These are phyloP conservation scores for Phoma herbarum DNA, from an alignment of 2,329 filamentous ascomycete genomes.

Conservation along the genomic window DNA sequence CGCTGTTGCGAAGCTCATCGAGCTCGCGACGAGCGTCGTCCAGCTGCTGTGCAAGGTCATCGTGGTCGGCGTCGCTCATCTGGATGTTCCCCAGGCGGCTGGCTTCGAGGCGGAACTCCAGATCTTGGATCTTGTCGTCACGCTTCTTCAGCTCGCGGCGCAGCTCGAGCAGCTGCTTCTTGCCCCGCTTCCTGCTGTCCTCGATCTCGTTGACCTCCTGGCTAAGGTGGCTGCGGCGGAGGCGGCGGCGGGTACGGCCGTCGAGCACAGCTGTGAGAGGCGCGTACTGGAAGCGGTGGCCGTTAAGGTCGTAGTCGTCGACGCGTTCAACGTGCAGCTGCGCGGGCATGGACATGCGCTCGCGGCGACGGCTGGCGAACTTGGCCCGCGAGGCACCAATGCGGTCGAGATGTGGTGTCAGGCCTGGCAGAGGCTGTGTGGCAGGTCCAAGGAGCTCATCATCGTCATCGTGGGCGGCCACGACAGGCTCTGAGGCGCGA, in stretches of 20 bases:
- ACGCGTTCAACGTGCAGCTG: slow-evolving; percentile 39
- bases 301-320: slow-evolving; percentile 34
- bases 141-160: slow-evolving; percentile 49
- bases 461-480: slow-evolving; percentile 30
- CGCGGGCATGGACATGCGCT: slow-evolving; percentile 50
- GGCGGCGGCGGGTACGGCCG: slow-evolving; percentile 48
- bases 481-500: slow-evolving; percentile 49
- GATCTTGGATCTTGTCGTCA: slow-evolving; percentile 48
- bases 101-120: slow-evolving; percentile 50
- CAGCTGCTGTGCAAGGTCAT: slow-evolving; percentile 46
- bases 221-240: slow-evolving; percentile 53
- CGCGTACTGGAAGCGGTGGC: slow-evolving; percentile 44
- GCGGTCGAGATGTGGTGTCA: slow-evolving; percentile 47
- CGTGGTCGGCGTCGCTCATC: slow-evolving; percentile 47
- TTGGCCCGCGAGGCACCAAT: slow-evolving; percentile 37
- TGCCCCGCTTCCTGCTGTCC: slow-evolving; percentile 49
- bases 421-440: slow-evolving; percentile 40
- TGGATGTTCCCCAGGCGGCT: slow-evolving; percentile 51
- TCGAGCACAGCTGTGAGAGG: slow-evolving; percentile 47
- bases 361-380: slow-evolving; percentile 38
- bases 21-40: slow-evolving; percentile 49
- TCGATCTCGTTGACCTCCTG: slow-evolving; percentile 53
- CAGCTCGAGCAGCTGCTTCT: slow-evolving; percentile 50
- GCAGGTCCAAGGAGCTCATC: slow-evolving; percentile 30
- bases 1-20: slow-evolving; percentile 45